Conservation (phyloP, 2,329 filamentous ascomycete species). For the Echinosphaeria canescens region DNA sequence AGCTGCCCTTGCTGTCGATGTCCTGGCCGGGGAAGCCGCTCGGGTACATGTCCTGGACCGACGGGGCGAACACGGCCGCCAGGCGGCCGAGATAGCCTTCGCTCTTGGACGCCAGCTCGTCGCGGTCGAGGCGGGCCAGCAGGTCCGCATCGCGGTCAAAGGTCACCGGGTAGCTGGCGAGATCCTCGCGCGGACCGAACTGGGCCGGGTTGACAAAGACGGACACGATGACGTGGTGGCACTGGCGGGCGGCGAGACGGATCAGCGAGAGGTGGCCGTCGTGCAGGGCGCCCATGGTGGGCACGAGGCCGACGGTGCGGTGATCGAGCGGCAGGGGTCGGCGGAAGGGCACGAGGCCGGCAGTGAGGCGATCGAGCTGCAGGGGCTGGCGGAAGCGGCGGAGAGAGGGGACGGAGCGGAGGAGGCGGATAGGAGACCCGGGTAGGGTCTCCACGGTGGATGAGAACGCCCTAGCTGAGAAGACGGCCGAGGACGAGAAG, state of each 20-base stretch:
- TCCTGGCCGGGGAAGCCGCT: slow-evolving; percentile 52
- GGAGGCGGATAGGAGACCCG: slow-evolving; percentile 40
- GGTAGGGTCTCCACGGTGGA: slow-evolving; percentile 22
- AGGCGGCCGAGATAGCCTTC: slow-evolving; percentile 55
- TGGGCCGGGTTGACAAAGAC: slow-evolving; percentile 96
- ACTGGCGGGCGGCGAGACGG: slow-evolving; percentile 62
- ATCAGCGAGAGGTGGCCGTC: slow-evolving; percentile 74
- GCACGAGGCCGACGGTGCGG: slow-evolving; percentile 67
- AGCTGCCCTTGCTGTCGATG: slow-evolving; percentile 59
- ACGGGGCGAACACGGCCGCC: slow-evolving; percentile 70
- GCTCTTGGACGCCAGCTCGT: slow-evolving; percentile 27
- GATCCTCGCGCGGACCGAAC: slow-evolving; percentile 76
- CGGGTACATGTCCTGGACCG: slow-evolving; percentile 72
- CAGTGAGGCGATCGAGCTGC: slow-evolving; percentile 41
- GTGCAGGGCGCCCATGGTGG: slow-evolving; percentile 97
- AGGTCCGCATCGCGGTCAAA: slow-evolving; percentile 58
- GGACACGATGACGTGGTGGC: slow-evolving; percentile 71
- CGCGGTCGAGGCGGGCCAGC: slow-evolving; percentile 43
- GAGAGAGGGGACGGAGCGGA: slow-evolving; percentile 52
- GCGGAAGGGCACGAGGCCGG: slow-evolving; percentile 87
- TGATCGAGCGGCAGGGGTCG: slow-evolving; percentile 36
- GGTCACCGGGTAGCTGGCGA: slow-evolving; percentile 74
- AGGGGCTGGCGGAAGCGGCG: slow-evolving; percentile 40
- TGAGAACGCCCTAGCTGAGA: slow-evolving; percentile 6
- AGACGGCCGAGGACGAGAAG: slow-evolving; percentile 6